Evolutionary conservation across 192 early-diverging fungal genomes (phyloP).

Genomic region (Piromyces sp.): DNA sequence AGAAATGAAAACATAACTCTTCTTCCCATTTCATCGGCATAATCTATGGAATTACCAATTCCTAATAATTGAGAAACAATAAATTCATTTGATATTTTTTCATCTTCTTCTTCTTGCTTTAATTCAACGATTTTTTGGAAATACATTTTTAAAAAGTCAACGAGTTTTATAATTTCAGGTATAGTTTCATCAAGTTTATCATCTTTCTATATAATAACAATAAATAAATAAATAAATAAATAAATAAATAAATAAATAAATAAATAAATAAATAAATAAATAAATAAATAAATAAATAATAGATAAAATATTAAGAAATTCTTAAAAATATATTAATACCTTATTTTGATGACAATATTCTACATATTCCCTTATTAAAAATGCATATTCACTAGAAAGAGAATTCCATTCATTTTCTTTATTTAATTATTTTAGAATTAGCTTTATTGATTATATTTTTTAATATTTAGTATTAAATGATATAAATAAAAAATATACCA

Average conservation of each 20-base stretch:
- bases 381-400: not conserved
- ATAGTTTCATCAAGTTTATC: slow-evolving; percentile 43
- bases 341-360: not conserved
- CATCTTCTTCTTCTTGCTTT: slow-evolving; percentile 25
- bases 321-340: too few species aligned
- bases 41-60: slow-evolving; percentile 59
- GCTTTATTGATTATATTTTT: too few species aligned
- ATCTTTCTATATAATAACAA: slow-evolving; percentile 21
- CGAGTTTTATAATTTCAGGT: slow-evolving; percentile 48
- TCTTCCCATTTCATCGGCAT: slow-evolving; percentile 76
- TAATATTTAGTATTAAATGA: too few species aligned
- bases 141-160: slow-evolving; percentile 9
- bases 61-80: slow-evolving; percentile 55
- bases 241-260: too few species aligned
- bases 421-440: not conserved
- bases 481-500: not conserved
- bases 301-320: too few species aligned
- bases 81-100: slow-evolving; percentile 34
- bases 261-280: too few species aligned
- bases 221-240: too few species aligned
- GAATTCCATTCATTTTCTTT: not conserved
- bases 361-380: not conserved
- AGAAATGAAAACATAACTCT: slow-evolving; percentile 57
- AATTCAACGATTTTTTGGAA: not conserved
- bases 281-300: too few species aligned